Percentiles rank a stretch among this genome's conserved stretches.
Conservation (phyloP, 225 moss, liverwort and hornwort species). For the Neckera pumila region DNA sequence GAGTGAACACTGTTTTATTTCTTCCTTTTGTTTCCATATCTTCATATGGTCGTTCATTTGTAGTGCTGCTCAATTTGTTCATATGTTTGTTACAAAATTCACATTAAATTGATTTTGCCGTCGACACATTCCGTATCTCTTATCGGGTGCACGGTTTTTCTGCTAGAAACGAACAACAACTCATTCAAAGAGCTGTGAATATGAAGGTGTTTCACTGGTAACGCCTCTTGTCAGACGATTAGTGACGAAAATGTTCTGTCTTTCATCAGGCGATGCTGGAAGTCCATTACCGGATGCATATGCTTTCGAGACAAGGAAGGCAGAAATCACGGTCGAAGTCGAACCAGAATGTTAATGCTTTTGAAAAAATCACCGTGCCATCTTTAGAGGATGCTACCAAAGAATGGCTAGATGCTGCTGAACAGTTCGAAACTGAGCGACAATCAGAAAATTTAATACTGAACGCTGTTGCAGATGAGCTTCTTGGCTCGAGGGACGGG, state of each 20-base stretch:
- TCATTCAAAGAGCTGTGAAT: not conserved
- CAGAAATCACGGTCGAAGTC: slow-evolving; percentile 7
- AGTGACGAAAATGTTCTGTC: not conserved
- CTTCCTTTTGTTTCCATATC: not conserved
- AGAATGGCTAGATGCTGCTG: slow-evolving; percentile 76
- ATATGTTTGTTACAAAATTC: not conserved
- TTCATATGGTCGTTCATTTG: not conserved
- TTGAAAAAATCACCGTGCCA: not conserved
- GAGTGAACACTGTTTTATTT: not conserved
- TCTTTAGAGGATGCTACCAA: slow-evolving; percentile 57
- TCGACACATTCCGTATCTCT: not conserved
- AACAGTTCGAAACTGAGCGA: slow-evolving; percentile 52
- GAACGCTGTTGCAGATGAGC: slow-evolving; percentile 72
- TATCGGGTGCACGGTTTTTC: not conserved
- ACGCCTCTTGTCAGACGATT: not conserved
- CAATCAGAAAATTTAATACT: slow-evolving; percentile 50
- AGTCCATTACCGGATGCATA: slow-evolving; percentile 90
- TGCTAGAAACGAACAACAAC: not conserved
- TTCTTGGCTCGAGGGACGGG: slow-evolving; percentile 39
- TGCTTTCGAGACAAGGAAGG: slow-evolving; percentile 52
- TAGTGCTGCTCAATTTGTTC: not conserved
- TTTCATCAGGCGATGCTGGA: slow-evolving; percentile 83
- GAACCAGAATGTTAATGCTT: not conserved
- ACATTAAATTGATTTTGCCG: not conserved
- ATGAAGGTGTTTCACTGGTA: not conserved